A percentile compares a stretch with the other conserved stretches of the same genome.
phyloP scores from a whole-genome alignment of 495 filamentous ascomycete species.

The Trichoderma reesei region DNA sequence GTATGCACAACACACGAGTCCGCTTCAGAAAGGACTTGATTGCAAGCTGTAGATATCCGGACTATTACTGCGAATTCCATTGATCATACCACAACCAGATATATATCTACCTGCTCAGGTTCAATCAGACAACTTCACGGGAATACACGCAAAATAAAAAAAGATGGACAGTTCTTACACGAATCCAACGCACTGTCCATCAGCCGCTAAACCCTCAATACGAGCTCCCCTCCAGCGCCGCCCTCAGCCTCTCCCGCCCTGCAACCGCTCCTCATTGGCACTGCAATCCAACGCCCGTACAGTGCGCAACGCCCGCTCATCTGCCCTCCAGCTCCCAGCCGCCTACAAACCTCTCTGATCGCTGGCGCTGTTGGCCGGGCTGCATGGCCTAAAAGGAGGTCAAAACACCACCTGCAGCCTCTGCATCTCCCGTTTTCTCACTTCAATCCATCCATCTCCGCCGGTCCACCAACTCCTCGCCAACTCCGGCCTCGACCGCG shows the following conservation, averaged over 20 bases:
- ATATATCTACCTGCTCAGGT: too few species aligned
- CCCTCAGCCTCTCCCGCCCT: background rate
- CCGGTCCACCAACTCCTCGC: background rate
- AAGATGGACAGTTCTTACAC: background rate
- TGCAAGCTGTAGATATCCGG: too few species aligned
- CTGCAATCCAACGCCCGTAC: constrained; percentile 1
- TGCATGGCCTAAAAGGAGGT: constrained; percentile 5
- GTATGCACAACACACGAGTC: too few species aligned
- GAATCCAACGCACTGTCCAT: background rate
- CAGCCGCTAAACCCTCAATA: background rate
- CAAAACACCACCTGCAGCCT: background rate
- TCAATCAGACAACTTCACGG: too few species aligned
- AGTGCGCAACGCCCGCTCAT: background rate
- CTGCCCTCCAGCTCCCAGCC: background rate
- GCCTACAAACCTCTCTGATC: background rate
- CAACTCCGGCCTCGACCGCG: background rate
- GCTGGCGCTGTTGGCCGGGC: background rate
- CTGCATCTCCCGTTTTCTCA: background rate
- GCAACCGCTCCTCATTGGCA: background rate
- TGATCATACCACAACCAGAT: too few species aligned
- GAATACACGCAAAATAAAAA: background rate
- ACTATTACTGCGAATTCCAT: too few species aligned
- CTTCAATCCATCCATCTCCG: background rate
- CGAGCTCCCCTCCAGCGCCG: background rate
- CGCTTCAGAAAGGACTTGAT: too few species aligned